Evolutionary conservation across 805 yeast species (phyloP), one percentile per base, ranked within the genome.

Genomic region (Saturnispora sanitii): DNA sequence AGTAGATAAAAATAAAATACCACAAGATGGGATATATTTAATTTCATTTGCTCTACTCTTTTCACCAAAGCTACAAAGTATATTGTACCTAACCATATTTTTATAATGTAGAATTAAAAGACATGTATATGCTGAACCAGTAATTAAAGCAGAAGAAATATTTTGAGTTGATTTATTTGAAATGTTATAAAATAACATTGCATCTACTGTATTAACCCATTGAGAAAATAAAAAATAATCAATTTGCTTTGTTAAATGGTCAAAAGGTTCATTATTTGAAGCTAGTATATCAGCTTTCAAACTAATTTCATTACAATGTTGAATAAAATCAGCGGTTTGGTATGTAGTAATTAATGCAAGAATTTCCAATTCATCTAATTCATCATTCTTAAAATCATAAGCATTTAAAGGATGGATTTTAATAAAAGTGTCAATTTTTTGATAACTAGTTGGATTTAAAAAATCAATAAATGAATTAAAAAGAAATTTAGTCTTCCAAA

Each of bases 201-300:
- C 61, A 1, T 90, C 87, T 41, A 82, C 58, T 42, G 69, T 71
- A 41, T 74, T 70, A 61, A 79, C 77, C 90, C 90, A 82, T 38
- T 73, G 67, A 20, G 82, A 82, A 73, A 82, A 70, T 35, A 83
- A 67, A 73, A 83, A 67, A 73, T 75, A 70, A 56, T 82, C 92
- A 52, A 84, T 68, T 71, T 67, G 66, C 75, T 55, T 64, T 69
- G 64, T 44, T 13, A 38, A 15, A 33, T 35, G 45, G 28, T 30
- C 45, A 42, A 39, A 45, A 8, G 38, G 36, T 27, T 23, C n/a
- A 21, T 26, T 30, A 8, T 32, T 36, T 13, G 41, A 27, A 12
- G 47, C 47, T 18, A 45, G 35, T 7, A 33, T 28, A 25, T 34
- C 36, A 17, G 45, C 45, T 13, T 31, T 27, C 4, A 22, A 23